Evolutionary conservation across 495 filamentous ascomycete species (phyloP).

Genomic region (Podospora australis): DNA sequence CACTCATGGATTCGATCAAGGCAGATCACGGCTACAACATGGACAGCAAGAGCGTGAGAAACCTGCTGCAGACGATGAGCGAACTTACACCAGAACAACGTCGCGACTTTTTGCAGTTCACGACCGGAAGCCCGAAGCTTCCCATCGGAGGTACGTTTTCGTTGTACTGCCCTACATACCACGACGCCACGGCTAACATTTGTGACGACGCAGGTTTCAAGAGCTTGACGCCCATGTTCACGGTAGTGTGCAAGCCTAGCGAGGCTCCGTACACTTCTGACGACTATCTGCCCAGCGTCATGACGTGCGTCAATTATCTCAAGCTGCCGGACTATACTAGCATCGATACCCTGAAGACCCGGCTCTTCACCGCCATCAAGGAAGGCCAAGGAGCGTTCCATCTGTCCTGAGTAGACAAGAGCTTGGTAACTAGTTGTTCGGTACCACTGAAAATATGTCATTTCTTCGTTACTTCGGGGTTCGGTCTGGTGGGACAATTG

Average conservation of each 20-base stretch:
- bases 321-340: conserved; percentile 94
- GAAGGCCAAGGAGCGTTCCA: conserved; percentile 99
- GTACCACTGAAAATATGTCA: too few relatives aligned
- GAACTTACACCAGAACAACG: conserved; percentile 68
- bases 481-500: too few relatives aligned
- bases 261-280: conserved; percentile 92
- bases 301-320: conserved; percentile 99
- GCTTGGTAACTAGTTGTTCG: too few relatives aligned
- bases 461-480: too few relatives aligned
- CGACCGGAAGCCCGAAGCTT: conserved; percentile 96
- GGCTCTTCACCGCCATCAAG: conserved; percentile 77
- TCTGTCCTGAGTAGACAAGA: conserved; percentile 59
- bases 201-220: conserved; percentile 70
- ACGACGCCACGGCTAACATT: conserved; percentile 3
- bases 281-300: conserved; percentile 95
- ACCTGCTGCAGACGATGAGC: conserved; percentile 92
- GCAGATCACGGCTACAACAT: conserved; percentile 99
- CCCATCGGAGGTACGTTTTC: conserved; percentile 85
- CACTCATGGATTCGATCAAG: conserved; percentile 96
- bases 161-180: conserved; percentile 7
- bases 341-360: conserved; percentile 65
- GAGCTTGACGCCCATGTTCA: conserved; percentile 93
- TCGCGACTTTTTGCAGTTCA: conserved; percentile 95
- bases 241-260: conserved; percentile 96
- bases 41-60: conserved; percentile 94